Conservation (phyloP, 1,139 yeast species). For the Geotrichum bryndzae region DNA sequence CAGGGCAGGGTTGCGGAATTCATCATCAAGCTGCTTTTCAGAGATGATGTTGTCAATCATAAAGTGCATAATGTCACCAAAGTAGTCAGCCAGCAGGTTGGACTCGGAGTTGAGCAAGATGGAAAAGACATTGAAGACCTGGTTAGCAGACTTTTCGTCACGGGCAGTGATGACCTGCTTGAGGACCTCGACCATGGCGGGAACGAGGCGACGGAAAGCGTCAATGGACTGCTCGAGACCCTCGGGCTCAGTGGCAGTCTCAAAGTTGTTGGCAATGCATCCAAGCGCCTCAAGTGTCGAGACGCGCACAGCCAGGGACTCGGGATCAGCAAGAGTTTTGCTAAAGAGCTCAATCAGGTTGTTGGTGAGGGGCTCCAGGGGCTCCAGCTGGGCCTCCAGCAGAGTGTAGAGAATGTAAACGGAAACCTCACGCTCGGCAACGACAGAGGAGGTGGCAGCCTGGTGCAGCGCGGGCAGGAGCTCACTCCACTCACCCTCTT, state of each 20-base stretch:
- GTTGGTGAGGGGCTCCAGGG: slow-evolving; percentile 54
- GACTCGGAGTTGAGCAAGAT: slow-evolving; percentile 71
- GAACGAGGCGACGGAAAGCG: slow-evolving; percentile 63
- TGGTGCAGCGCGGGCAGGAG: slow-evolving; percentile 65
- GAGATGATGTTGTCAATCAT: slow-evolving; percentile 65
- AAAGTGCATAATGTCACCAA: slow-evolving; percentile 62
- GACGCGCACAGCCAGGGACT: slow-evolving; percentile 67
- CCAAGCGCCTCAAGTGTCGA: slow-evolving; percentile 81
- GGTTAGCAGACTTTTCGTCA: slow-evolving; percentile 67
- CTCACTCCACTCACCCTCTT: slow-evolving; percentile 65
- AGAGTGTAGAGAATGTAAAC: slow-evolving; percentile 72
- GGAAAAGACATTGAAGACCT: slow-evolving; percentile 80
- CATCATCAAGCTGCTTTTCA: slow-evolving; percentile 66
- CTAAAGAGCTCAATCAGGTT: slow-evolving; percentile 68
- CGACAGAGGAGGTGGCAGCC: slow-evolving; percentile 54
- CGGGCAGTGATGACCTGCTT: slow-evolving; percentile 65
- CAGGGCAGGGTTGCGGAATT: slow-evolving; percentile 74
- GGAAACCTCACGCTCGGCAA: slow-evolving; percentile 74
- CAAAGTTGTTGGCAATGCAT: slow-evolving; percentile 62
- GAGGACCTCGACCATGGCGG: slow-evolving; percentile 76
- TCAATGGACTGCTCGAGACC: slow-evolving; percentile 40
- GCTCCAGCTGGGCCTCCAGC: slow-evolving; percentile 61
- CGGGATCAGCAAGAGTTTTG: slow-evolving; percentile 57
- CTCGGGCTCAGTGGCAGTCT: slow-evolving; percentile 38
- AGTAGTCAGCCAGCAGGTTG: slow-evolving; percentile 69